These are phyloP conservation scores for Picea abies DNA, from an alignment of 83 land plant genomes.

Conservation along the genomic window DNA sequence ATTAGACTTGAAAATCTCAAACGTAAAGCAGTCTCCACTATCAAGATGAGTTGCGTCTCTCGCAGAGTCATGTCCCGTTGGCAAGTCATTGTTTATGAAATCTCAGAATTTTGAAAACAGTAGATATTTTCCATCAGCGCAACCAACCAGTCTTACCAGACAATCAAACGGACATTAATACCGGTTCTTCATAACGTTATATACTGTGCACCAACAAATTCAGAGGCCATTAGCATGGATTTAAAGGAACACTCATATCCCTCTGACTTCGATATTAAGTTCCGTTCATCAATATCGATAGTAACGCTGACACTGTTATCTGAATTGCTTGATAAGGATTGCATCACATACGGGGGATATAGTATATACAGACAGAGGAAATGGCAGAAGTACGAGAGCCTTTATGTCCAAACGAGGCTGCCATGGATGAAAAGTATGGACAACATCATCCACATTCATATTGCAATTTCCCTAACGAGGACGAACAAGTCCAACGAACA, in stretches of 20 bases:
- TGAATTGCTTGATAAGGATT: background rate
- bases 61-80: too few relatives aligned
- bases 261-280: too few relatives aligned
- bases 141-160: slow-evolving; percentile 12
- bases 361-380: background rate
- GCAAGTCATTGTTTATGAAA: too few relatives aligned
- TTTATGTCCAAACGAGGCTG: background rate
- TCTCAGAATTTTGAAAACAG: too few relatives aligned
- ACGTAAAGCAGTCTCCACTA: too few relatives aligned
- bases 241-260: too few relatives aligned
- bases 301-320: background rate
- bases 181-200: background rate
- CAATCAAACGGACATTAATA: background rate
- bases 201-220: background rate
- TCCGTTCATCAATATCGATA: too few relatives aligned
- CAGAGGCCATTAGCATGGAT: background rate
- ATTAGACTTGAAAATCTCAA: too few relatives aligned
- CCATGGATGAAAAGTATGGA: background rate
- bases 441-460: background rate
- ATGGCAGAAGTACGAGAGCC: background rate
- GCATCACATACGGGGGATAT: background rate
- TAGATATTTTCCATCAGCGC: too few relatives aligned
- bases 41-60: too few relatives aligned
- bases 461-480: background rate
- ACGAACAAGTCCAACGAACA: background rate